A percentile compares a stretch with the other conserved stretches of the same genome.
Conservation (phyloP, 768 basidiomycete species). For the Collybia sp. region DNA sequence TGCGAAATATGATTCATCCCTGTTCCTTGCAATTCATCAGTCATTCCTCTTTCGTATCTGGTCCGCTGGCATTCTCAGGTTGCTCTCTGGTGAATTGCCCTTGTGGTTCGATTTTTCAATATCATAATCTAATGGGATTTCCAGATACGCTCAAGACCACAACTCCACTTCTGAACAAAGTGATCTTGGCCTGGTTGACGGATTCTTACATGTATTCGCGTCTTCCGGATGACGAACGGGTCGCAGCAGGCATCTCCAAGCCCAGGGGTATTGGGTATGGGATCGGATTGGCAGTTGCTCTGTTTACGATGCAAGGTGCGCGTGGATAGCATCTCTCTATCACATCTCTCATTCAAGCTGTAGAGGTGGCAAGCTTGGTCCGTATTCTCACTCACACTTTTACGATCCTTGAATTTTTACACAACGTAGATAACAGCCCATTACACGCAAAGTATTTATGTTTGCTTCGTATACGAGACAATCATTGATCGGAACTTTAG, state of each 20-base stretch:
- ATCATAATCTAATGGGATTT: too few relatives aligned
- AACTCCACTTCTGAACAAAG: constrained; percentile 53
- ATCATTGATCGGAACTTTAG: constrained; percentile 14
- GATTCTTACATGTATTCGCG: constrained; percentile 39
- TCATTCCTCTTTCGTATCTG: constrained; percentile 45
- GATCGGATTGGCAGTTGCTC: constrained; percentile 51
- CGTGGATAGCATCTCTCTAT: background rate
- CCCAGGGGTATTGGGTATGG: constrained; percentile 57
- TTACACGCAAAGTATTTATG: constrained; percentile 29
- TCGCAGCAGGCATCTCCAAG: constrained; percentile 21
- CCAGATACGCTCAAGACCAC: constrained; percentile 46
- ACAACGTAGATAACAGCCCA: constrained; percentile 40
- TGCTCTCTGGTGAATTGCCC: constrained; percentile 30
- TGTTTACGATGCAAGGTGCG: constrained; percentile 60
- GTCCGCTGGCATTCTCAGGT: constrained; percentile 41
- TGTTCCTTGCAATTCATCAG: constrained; percentile 41
- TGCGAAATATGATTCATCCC: constrained; percentile 39
- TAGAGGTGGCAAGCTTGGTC: constrained; percentile 37
- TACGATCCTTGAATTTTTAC: background rate
- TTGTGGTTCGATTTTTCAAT: background rate
- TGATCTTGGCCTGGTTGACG: constrained; percentile 54
- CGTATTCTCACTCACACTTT: constrained; percentile 8
- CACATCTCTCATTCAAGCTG: background rate
- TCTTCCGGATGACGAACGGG: constrained; percentile 30
- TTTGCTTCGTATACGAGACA: background rate